A percentile compares a stretch with the other conserved stretches of the same genome.
phyloP scores from a whole-genome alignment of 2,329 filamentous ascomycete species.

The Periconia digitata region DNA sequence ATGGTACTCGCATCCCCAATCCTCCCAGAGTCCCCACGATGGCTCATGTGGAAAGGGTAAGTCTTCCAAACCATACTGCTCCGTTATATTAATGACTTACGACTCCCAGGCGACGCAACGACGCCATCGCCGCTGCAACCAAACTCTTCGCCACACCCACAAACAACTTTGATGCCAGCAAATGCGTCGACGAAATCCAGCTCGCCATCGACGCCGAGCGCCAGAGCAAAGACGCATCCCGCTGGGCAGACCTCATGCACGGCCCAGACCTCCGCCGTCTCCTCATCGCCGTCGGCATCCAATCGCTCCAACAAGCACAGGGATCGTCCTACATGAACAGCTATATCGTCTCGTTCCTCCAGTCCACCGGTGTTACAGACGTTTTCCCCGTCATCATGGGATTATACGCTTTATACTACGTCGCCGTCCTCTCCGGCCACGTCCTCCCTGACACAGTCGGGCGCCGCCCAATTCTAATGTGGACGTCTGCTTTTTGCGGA shows the following conservation, averaged over 20 bases:
- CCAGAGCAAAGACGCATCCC: slow-evolving; percentile 1
- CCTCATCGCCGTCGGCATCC: slow-evolving; percentile 16
- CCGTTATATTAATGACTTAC: not conserved
- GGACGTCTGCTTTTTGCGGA: slow-evolving; percentile 7
- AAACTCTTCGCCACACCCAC: slow-evolving; percentile 4
- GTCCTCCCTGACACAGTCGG: slow-evolving; percentile 11
- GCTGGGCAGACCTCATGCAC: slow-evolving; percentile 9
- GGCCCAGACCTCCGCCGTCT: slow-evolving; percentile 12
- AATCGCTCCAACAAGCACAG: slow-evolving; percentile 13
- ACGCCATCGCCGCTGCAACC: slow-evolving; percentile 7
- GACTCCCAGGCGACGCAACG: not conserved
- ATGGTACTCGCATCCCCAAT: slow-evolving; percentile 8
- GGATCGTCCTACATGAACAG: slow-evolving; percentile 13
- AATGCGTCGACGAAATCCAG: slow-evolving; percentile 10
- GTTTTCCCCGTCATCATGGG: slow-evolving; percentile 15
- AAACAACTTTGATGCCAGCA: slow-evolving; percentile 8
- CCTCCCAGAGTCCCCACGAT: slow-evolving; percentile 10
- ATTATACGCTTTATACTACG: slow-evolving; percentile 9
- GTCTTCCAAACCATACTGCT: not conserved
- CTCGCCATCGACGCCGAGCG: slow-evolving; percentile 11
- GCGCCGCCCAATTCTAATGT: slow-evolving; percentile 12
- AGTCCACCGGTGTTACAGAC: slow-evolving; percentile 10
- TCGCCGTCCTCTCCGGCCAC: slow-evolving; percentile 10
- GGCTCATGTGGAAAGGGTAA: slow-evolving; percentile 12
- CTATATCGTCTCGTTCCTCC: slow-evolving; percentile 13